Conservation (phyloP, 2,329 filamentous ascomycete species). For the Alternaria gaisen region DNA sequence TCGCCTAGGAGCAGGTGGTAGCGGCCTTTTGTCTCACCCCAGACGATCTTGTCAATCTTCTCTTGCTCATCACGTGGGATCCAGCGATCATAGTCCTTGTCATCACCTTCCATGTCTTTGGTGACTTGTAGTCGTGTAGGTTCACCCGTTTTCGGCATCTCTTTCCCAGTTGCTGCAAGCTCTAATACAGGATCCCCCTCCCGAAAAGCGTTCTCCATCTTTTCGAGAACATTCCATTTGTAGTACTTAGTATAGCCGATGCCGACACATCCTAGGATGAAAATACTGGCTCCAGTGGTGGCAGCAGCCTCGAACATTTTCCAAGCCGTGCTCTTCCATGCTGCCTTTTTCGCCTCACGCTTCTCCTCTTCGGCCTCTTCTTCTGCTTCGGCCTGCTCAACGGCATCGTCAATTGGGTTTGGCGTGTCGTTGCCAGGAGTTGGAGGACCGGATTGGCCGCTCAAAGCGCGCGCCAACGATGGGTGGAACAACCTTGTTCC, state of each 20-base stretch:
- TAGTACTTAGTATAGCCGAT: constrained; percentile 68
- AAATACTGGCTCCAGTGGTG: constrained; percentile 61
- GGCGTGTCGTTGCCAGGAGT: constrained; percentile 50
- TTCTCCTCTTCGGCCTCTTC: constrained; percentile 12
- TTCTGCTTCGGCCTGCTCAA: constrained; percentile 34
- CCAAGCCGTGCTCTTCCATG: constrained; percentile 54
- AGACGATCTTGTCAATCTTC: constrained; percentile 82
- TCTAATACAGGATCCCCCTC: constrained; percentile 91
- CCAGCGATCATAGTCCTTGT: constrained; percentile 73
- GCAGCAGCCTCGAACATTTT: constrained; percentile 63
- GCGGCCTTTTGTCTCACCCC: constrained; percentile 76
- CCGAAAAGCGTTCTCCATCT: constrained; percentile 91
- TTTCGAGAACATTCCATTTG: constrained; percentile 88
- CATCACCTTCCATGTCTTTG: constrained; percentile 50
- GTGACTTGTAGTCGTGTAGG: constrained; percentile 29
- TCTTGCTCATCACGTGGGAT: constrained; percentile 83
- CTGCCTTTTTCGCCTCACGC: constrained; percentile 28
- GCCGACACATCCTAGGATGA: constrained; percentile 57
- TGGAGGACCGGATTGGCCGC: constrained; percentile 47
- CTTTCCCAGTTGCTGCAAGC: constrained; percentile 57
- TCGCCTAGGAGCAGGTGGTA: constrained; percentile 94
- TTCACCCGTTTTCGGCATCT: constrained; percentile 36
- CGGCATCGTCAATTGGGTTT: constrained; percentile 50
- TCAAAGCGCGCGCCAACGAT: constrained; percentile 36
- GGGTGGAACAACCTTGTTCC: constrained; percentile 16